Base-by-base conservation (phyloP, 345 rosid species). In the Linum lewisii region DNA sequence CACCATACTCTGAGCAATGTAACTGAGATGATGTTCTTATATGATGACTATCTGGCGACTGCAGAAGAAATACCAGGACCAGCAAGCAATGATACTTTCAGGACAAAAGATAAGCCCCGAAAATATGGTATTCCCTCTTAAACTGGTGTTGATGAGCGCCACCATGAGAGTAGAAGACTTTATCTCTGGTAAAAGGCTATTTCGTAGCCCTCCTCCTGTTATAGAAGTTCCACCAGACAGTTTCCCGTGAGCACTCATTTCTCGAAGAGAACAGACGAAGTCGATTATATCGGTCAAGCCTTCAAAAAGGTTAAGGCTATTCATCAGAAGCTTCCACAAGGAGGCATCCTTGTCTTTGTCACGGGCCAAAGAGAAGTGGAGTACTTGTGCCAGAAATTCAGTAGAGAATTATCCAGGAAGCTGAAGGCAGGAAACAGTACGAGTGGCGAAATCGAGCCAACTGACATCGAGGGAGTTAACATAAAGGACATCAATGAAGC, bases 351-450 rank as follows among this genome's bases (percentile, higher is more conserved):
- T 54, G 88, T 88, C 57, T 91, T 88, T 74, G 95, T 91, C 62
- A 91, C 96, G 0, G 96, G 98, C 60, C 96, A 86, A 78, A 82
- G 96, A 77, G 98, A 91, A 72, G 96, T 91, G 25, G 95, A 88
- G 51, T 74, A 77, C 73, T 77, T 88, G 52, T 91, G 98, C 63
- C 70, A 64, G 66, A 86, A 79, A 75, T 68, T 91, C 45, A 67
- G 61, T 20, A 86, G 72, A 65, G 83, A 90, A 4, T 42, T 42
- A 69, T 86, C 96, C 32, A 74, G 56, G 57, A 76, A 88, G 50
- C 59, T 79, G 62, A 65, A 63, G 23, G 58, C 61, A 24, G 70
- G 61, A 51, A 72, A 70, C 67, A 76, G 67, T 32, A 64, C 53
- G 47, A 36, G 68, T 69, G 57, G 61, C 23, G n/a, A 34, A 61